Evolutionary conservation across 2,329 filamentous ascomycete species (phyloP).

Genomic region (Fusarium buharicum): DNA sequence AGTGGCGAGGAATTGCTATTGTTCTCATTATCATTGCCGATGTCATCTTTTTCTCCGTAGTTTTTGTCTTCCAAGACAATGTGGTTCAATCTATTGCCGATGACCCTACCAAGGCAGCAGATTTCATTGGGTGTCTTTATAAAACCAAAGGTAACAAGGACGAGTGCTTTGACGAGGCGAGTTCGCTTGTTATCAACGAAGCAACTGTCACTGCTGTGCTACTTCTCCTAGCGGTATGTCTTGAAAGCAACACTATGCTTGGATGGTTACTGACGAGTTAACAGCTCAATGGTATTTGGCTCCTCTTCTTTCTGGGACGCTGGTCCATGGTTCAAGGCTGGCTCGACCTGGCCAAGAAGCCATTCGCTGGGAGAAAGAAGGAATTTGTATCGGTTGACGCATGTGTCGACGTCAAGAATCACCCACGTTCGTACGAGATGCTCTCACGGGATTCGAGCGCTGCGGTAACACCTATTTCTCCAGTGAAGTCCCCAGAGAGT

Average conservation of each 20-base stretch:
- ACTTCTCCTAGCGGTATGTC: slow-evolving; percentile 79
- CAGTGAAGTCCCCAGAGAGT: slow-evolving; percentile 50
- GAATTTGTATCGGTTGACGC: slow-evolving; percentile 94
- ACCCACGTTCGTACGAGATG: slow-evolving; percentile 83
- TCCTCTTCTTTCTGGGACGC: slow-evolving; percentile 82
- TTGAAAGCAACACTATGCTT: background rate
- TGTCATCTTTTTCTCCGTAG: slow-evolving; percentile 91
- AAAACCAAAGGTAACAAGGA: slow-evolving; percentile 66
- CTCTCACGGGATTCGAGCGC: slow-evolving; percentile 69
- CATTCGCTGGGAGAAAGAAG: slow-evolving; percentile 65
- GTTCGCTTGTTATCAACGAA: slow-evolving; percentile 74
- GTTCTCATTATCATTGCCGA: slow-evolving; percentile 90
- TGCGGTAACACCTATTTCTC: slow-evolving; percentile 63
- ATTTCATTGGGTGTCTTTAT: slow-evolving; percentile 79
- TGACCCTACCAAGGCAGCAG: slow-evolving; percentile 61
- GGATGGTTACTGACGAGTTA: slow-evolving; percentile 18
- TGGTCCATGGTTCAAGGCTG: slow-evolving; percentile 88
- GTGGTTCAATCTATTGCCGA: slow-evolving; percentile 69
- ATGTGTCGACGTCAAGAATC: slow-evolving; percentile 67
- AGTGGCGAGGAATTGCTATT: slow-evolving; percentile 93
- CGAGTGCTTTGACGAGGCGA: slow-evolving; percentile 70
- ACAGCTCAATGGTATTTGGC: slow-evolving; percentile 85
- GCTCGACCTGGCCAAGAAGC: slow-evolving; percentile 69
- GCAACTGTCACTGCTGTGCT: slow-evolving; percentile 83
- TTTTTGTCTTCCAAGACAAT: slow-evolving; percentile 89